Evolutionary conservation across 2,329 filamentous ascomycete species (phyloP).

Genomic region (Phialophora expanda): DNA sequence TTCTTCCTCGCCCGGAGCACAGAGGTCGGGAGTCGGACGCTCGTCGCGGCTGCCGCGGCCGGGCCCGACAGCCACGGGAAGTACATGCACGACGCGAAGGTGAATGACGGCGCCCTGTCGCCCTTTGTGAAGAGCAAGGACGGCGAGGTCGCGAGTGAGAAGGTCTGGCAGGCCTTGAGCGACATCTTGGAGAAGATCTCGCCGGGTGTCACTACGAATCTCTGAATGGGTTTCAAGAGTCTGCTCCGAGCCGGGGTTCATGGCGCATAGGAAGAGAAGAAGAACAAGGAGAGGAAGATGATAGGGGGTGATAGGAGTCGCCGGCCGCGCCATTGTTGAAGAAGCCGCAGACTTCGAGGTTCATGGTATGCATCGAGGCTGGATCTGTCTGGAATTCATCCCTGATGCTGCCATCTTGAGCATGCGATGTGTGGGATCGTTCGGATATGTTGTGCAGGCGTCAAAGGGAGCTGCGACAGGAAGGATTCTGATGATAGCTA

Average conservation of each 20-base stretch:
- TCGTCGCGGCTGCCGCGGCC: constrained; percentile 47
- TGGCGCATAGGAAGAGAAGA: not conserved
- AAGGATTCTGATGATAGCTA: not conserved
- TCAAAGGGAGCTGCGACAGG: not conserved
- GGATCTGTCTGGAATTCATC: too few species aligned
- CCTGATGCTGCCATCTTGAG: too few species aligned
- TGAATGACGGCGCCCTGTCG: constrained; percentile 40
- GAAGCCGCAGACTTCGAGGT: not conserved
- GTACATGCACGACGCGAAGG: constrained; percentile 51
- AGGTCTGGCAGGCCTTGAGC: constrained; percentile 53
- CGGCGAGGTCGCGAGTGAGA: constrained; percentile 47
- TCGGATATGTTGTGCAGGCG: not conserved
- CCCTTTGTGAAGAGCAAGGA: constrained; percentile 50
- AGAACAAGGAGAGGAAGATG: not conserved
- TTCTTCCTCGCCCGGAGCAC: constrained; percentile 50
- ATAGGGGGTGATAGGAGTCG: too few species aligned
- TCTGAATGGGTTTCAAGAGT: constrained; percentile 14
- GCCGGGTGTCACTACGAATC: constrained; percentile 45
- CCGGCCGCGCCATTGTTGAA: not conserved
- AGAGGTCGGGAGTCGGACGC: constrained; percentile 56
- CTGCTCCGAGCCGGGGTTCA: not conserved
- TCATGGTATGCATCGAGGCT: not conserved
- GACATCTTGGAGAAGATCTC: constrained; percentile 51
- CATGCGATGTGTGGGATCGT: not conserved
- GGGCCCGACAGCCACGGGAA: constrained; percentile 55